These are phyloP conservation scores for Lignosus rhinocerotis DNA, from an alignment of 1,284 basidiomycete species.

Conservation along the genomic window DNA sequence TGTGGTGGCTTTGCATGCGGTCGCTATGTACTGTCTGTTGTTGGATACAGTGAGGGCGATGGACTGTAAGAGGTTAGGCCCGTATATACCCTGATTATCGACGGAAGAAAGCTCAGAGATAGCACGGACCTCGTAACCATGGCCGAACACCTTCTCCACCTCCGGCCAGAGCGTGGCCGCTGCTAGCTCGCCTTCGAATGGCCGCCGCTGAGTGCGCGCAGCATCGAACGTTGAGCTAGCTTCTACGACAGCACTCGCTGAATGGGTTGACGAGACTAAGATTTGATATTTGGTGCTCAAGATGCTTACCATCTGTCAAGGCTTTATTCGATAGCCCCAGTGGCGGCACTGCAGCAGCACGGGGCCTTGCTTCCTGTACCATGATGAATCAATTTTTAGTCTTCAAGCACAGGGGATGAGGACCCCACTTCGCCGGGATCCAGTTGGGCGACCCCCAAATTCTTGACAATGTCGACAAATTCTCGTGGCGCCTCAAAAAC, in stretches of 20 bases:
- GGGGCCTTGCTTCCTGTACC: slow-evolving; percentile 42
- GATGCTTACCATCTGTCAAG: slow-evolving; percentile 51
- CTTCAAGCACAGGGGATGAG: background rate
- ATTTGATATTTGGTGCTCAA: background rate
- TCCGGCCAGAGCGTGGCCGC: slow-evolving; percentile 95
- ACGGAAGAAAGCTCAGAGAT: background rate
- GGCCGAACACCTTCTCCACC: slow-evolving; percentile 95
- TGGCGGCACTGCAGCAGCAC: slow-evolving; percentile 75
- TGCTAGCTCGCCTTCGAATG: slow-evolving; percentile 84
- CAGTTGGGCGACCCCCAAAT: slow-evolving; percentile 50
- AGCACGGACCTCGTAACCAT: slow-evolving; percentile 85
- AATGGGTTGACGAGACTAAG: background rate
- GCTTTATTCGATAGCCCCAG: slow-evolving; percentile 76
- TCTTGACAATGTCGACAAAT: slow-evolving; percentile 67
- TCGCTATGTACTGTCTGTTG: slow-evolving; percentile 76
- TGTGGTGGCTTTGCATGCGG: slow-evolving; percentile 87
- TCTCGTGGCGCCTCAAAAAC: slow-evolving; percentile 86
- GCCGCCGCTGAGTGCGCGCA: slow-evolving; percentile 45
- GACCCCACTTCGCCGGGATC: slow-evolving; percentile 45
- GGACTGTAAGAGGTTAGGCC: slow-evolving; percentile 47
- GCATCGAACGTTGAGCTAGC: slow-evolving; percentile 15
- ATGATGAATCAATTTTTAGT: background rate
- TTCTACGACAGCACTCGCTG: slow-evolving; percentile 18
- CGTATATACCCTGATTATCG: background rate
- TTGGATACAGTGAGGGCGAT: slow-evolving; percentile 78